Base-by-base conservation (phyloP, 2,329 filamentous ascomycete genomes). In the Trichoderma sp. region DNA sequence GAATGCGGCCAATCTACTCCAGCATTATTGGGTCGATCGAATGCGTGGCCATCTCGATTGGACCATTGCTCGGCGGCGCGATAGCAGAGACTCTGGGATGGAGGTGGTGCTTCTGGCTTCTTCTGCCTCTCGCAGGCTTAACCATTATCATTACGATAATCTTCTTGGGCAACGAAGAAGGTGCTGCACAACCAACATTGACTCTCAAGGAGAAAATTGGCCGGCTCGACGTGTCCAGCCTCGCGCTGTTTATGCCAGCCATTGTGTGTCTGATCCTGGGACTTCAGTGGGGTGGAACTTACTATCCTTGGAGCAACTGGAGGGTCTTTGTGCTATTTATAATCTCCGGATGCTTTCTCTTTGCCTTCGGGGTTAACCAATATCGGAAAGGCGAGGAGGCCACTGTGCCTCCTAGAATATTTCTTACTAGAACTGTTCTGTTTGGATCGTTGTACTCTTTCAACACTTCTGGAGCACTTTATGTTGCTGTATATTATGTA, bases 91-190 rank as follows among this genome's bases (percentile, higher is more conserved):
- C 35, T 60, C 12, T 63, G 27, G 56, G 69, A 38, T 72, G 69
- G 69, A 59, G 69, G 7, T 72, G 69, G 69, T 72, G 69, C 27
- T 72, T 72, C 21, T 72, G 69, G 69, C 16, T 72, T 41, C 53
- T 62, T 60, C 33, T 69, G 1, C 66, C 66, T 29, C 45, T 69
- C 12, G 45, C 62, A 29, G 62, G 62, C 45, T 8, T 50, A 50
- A 50, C 4, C 1, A 50, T 50, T 21, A 21, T 50, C n/a, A 50
- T 50, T n/a, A 50, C 18, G 1, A 50, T 50, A n/a, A 0, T 50
- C 45, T 50, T 50, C 45, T 50, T 50, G 45, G 45, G 45, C 45
- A 50, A 50, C 45, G 45, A 6, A 50, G 45, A 50, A 50, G n/a
- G 18, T 1, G 8, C 4, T 16, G 45, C 18, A 50, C 45, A 6